Conservation (phyloP, 2,329 filamentous ascomycete species). For the Monilinia vaccinii-corymbosi region DNA sequence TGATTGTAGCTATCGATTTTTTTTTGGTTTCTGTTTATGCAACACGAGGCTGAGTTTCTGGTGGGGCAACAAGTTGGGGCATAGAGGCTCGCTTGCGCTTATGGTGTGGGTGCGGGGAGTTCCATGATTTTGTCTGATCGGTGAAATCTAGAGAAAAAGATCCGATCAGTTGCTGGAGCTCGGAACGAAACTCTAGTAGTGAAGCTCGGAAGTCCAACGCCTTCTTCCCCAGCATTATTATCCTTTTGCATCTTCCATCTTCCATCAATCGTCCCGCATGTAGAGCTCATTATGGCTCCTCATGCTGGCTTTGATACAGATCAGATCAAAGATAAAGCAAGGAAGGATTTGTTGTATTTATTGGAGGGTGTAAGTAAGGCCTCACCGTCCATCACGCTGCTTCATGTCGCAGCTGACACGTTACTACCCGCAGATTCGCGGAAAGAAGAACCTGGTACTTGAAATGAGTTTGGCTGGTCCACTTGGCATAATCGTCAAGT, state of each 20-base stretch:
- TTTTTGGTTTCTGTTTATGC: constrained; percentile 8
- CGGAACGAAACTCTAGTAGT: constrained; percentile 14
- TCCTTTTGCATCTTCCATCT: background rate
- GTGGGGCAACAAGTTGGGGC: too few species aligned
- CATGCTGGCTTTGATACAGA: constrained; percentile 63
- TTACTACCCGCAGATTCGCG: constrained; percentile 61
- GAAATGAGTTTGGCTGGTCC: constrained; percentile 85
- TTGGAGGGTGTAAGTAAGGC: constrained; percentile 80
- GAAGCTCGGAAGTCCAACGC: constrained; percentile 11
- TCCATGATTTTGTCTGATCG: background rate
- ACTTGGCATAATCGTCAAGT: constrained; percentile 86
- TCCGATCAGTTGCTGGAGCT: background rate
- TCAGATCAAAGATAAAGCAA: constrained; percentile 70
- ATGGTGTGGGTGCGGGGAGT: background rate
- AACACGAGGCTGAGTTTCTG: constrained; percentile 8
- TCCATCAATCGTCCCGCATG: constrained; percentile 31
- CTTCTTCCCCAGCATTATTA: background rate
- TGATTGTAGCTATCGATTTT: constrained; percentile 13
- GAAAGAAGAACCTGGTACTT: constrained; percentile 96
- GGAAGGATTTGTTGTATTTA: constrained; percentile 80
- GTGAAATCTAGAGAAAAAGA: background rate
- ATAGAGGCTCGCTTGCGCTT: constrained; percentile 3
- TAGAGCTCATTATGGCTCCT: constrained; percentile 58
- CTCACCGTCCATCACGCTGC: constrained; percentile 15
- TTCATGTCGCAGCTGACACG: constrained; percentile 28